Base-by-base conservation (phyloP, 441 rosid species). In the Gossypium trilobum region DNA sequence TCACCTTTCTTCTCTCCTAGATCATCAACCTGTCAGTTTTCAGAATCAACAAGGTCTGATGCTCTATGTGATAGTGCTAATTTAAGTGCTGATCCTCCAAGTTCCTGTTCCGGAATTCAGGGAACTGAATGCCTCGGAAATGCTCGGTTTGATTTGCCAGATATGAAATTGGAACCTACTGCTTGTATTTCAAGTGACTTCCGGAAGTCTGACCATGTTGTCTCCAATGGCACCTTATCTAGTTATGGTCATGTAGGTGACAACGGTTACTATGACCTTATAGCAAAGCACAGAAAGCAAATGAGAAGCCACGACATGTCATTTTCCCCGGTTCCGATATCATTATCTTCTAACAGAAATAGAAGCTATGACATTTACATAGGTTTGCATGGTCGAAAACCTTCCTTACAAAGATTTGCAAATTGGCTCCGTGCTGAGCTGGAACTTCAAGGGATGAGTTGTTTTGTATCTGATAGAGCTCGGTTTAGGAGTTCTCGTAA, bases 1-100 rank as follows among this genome's bases (percentile, higher is more conserved):
- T 94, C 97, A 0, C 99, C 99, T 0, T 92, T 92, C 78, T 91
- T 95, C 84, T 92, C 99, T 31, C 99, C 97, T 2, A 86, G 91
- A 77, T 87, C 96, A 48, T 81, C 97, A 7, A 81, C 86, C 13
- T 68, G 84, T 79, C 88, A 80, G 50, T 65, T 80, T 5, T 88
- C 95, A 0, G 93, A 88, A 75, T 89, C 93, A 0, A 79, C 84
- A 54, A 78, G 90, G 68, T 89, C 89, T 2, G 92, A 92, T 79
- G 86, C 91, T 70, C 90, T 76, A 13, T 81, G 79, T 60, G 90
- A 87, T 29, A 87, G 87, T 80, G 78, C 77, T 62, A 71, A 70
- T 48, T 60, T 76, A 57, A 82, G 78, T 29, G 76, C 78, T 7
- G 90, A 89, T 61, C 88, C 87, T 23, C 78, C 46, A 44, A 83